Evolutionary conservation across 2,329 filamentous ascomycete genomes (phyloP).

Genomic region (Colletotrichum navitas): DNA sequence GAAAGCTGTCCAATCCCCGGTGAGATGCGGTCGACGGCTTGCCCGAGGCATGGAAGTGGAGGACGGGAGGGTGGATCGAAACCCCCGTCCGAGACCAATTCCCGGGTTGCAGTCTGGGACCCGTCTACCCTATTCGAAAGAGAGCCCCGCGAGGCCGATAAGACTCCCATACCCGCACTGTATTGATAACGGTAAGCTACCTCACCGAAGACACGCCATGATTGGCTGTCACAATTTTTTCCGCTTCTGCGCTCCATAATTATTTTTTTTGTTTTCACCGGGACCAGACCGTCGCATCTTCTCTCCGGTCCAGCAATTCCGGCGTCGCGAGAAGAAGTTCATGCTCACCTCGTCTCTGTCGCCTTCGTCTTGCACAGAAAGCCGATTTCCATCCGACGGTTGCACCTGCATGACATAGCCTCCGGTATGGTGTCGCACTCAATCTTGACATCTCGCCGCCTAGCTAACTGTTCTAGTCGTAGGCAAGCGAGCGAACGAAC

Average conservation of each 20-base stretch:
- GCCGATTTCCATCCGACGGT: neutral
- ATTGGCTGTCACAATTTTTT: constrained; percentile 34
- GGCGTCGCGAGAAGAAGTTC: constrained; percentile 20
- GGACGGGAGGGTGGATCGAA: neutral
- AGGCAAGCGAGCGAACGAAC: constrained; percentile 43
- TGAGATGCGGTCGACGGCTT: neutral
- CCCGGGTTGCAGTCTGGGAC: neutral
- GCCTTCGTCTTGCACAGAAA: constrained; percentile 19
- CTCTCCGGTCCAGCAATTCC: constrained; percentile 27
- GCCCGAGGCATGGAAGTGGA: neutral
- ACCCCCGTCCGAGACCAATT: neutral
- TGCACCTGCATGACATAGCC: constrained; percentile 14
- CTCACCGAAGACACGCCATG: neutral
- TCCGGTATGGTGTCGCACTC: neutral
- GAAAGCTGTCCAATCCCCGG: neutral
- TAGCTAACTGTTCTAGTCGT: constrained; percentile 17
- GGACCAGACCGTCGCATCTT: constrained; percentile 10
- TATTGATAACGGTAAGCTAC: constrained; percentile 9
- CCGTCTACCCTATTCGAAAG: neutral
- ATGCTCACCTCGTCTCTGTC: constrained; percentile 19
- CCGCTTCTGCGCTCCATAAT: constrained; percentile 33
- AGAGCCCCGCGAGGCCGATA: constrained; percentile 16
- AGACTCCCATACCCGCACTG: neutral
- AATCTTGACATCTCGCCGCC: neutral
- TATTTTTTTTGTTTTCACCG: constrained; percentile 42